Conservation (phyloP, 805 yeast genomes). For the Pichia thaimueangensis region DNA sequence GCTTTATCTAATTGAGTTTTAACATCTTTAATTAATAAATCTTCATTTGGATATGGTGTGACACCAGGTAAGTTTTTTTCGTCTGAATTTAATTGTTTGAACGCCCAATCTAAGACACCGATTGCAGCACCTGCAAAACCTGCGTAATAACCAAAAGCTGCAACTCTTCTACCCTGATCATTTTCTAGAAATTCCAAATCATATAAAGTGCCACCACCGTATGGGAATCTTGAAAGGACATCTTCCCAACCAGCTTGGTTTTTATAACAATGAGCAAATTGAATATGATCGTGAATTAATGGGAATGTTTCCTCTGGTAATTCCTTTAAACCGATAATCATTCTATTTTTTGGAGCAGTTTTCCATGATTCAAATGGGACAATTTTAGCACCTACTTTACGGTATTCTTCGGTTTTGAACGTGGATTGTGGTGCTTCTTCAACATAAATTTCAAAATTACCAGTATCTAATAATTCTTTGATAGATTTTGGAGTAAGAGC, state of each 20-base stretch:
- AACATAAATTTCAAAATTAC: conserved; percentile 73
- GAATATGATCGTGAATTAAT: conserved; percentile 90
- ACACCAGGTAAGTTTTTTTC: conserved; percentile 71
- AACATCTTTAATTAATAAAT: conserved; percentile 65
- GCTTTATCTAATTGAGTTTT: conserved; percentile 53
- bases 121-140: conserved; percentile 99
- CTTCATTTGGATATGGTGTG: conserved; percentile 76
- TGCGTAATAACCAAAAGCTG: conserved; percentile 99
- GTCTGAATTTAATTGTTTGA: conserved; percentile 70
- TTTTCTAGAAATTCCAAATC: conserved; percentile 93
- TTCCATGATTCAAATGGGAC: conserved; percentile 96
- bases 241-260: conserved; percentile 97
- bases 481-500: conserved; percentile 92
- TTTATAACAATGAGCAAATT: conserved; percentile 98
- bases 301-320: conserved; percentile 93
- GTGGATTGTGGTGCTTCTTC: conserved; percentile 84
- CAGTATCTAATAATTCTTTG: conserved; percentile 75
- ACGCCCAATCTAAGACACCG: conserved; percentile 91
- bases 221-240: conserved; percentile 81
- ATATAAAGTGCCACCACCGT: conserved; percentile 84
- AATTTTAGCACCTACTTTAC: conserved; percentile 71
- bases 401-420: conserved; percentile 71
- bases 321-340: conserved; percentile 91
- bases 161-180: conserved; percentile 95
- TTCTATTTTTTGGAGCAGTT: conserved; percentile 81